phyloP scores from a whole-genome alignment of 345 rosid species.

The Eucalyptus marginata region DNA sequence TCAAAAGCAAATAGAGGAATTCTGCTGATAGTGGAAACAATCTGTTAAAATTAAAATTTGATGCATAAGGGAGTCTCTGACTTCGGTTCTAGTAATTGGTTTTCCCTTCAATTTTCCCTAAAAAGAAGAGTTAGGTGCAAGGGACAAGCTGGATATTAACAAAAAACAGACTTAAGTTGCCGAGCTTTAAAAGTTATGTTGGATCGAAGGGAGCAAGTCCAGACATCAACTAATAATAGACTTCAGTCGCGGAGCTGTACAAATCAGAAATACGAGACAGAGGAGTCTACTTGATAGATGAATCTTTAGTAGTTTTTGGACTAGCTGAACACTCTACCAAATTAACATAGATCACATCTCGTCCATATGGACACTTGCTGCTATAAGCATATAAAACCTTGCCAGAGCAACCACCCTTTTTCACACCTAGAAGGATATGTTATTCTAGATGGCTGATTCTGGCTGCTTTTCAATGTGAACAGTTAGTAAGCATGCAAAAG shows the following conservation, averaged over 20 bases:
- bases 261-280: neutral
- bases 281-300: neutral
- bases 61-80: neutral
- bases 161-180: neutral
- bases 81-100: neutral
- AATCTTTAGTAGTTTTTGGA: neutral
- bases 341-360: neutral
- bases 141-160: neutral
- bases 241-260: neutral
- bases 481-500: slow-evolving; percentile 40
- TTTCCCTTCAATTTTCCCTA: neutral
- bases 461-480: neutral
- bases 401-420: neutral
- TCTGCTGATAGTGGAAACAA: neutral
- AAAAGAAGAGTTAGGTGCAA: neutral
- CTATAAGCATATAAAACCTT: neutral
- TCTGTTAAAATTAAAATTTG: neutral
- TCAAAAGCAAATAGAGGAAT: neutral
- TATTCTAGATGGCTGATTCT: neutral
- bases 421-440: neutral
- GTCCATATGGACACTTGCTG: neutral
- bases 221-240: neutral
- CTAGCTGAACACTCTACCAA: neutral
- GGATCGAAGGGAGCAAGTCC: neutral
- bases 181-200: neutral